Evolutionary conservation across 306 rosid species (phyloP).

Genomic region (Trichosanthes cucumerina): DNA sequence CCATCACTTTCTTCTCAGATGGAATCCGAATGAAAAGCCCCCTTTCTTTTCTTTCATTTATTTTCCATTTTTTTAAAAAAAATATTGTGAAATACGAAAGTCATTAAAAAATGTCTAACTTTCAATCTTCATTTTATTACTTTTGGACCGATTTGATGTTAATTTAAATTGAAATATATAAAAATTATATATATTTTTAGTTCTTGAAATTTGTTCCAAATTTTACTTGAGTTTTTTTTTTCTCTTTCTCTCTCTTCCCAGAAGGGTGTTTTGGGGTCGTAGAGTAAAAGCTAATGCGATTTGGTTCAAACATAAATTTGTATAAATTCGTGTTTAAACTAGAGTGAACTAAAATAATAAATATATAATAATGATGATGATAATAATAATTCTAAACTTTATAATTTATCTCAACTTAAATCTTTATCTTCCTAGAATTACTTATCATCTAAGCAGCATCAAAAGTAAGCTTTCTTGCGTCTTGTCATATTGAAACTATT

Average conservation of each 20-base stretch:
- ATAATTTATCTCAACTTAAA: background rate
- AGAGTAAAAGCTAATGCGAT: too few relatives aligned
- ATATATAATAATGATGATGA: too few relatives aligned
- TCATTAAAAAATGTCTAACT: background rate
- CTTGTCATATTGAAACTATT: background rate
- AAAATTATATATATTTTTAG: background rate
- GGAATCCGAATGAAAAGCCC: conserved; percentile 48
- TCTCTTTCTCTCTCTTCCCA: too few relatives aligned
- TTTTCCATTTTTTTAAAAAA: background rate
- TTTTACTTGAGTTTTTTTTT: background rate
- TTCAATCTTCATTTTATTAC: background rate
- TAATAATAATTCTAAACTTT: background rate
- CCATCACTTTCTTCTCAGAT: conserved; percentile 35
- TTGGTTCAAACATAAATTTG: too few relatives aligned
- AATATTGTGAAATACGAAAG: too few relatives aligned
- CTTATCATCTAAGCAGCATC: background rate
- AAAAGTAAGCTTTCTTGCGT: background rate
- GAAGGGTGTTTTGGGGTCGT: too few relatives aligned
- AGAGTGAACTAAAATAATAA: too few relatives aligned
- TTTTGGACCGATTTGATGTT: background rate
- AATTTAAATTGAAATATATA: background rate
- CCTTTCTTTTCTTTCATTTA: conserved; percentile 19
- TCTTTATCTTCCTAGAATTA: background rate
- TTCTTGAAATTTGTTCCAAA: background rate
- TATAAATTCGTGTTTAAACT: too few relatives aligned